A percentile compares a stretch with the other conserved stretches of the same genome.
Evolutionary conservation across 805 yeast species (phyloP).

Genomic region (Candida silvicultrix): DNA sequence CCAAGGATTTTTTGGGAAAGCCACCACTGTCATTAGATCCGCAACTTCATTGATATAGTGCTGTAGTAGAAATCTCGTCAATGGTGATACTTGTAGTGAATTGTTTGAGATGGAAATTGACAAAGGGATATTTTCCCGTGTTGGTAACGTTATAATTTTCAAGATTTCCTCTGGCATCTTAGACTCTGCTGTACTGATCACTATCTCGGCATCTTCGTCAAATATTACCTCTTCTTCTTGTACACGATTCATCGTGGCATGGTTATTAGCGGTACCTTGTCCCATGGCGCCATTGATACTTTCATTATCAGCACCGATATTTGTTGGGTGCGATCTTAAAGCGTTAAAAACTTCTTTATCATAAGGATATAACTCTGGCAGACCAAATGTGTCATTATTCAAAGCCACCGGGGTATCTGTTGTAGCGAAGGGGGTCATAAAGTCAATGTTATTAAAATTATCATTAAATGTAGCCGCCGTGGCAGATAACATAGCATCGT

Average conservation of each 20-base stretch:
- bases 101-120: constrained; percentile 44
- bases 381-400: background rate
- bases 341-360: constrained; percentile 24
- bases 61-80: constrained; percentile 64
- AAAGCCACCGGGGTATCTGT: background rate
- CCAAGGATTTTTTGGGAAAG: constrained; percentile 80
- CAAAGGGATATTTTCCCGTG: constrained; percentile 14
- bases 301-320: background rate
- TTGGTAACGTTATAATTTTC: constrained; percentile 32
- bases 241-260: background rate
- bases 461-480: constrained; percentile 55
- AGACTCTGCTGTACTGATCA: constrained; percentile 26
- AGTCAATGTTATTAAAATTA: constrained; percentile 46
- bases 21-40: constrained; percentile 68
- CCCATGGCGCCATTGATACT: background rate
- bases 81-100: constrained; percentile 59
- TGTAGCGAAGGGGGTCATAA: constrained; percentile 30
- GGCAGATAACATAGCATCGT: constrained; percentile 68
- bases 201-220: constrained; percentile 5
- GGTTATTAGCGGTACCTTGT: background rate
- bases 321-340: constrained; percentile 11
- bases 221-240: background rate
- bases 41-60: constrained; percentile 74
- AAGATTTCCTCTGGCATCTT: constrained; percentile 43
- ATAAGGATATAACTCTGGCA: constrained; percentile 10